Percentiles rank a stretch among this genome's conserved stretches.
Conservation (phyloP, 2,329 filamentous ascomycete genomes). For the Pestalotiopsis sp. region DNA sequence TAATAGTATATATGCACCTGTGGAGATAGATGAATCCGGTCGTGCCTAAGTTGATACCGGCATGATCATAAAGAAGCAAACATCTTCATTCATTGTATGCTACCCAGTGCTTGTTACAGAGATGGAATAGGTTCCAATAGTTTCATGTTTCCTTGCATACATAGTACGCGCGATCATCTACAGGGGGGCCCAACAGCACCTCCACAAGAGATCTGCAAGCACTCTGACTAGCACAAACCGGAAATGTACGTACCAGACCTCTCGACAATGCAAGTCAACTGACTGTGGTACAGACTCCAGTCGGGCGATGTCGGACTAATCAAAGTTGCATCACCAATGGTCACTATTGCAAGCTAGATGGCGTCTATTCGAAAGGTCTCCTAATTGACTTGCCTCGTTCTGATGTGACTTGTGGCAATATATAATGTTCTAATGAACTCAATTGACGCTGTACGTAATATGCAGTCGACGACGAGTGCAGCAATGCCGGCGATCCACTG, state of each 20-base stretch:
- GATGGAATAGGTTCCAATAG: neutral
- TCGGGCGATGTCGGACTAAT: constrained; percentile 12
- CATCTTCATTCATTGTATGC: neutral
- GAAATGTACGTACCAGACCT: neutral
- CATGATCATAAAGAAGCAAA: neutral
- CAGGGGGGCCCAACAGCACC: neutral
- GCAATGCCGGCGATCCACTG: too few relatives aligned
- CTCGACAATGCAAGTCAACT: neutral
- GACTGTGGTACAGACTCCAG: neutral
- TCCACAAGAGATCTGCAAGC: neutral
- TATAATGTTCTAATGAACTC: too few relatives aligned
- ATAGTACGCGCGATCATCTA: neutral
- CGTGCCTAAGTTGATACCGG: too few relatives aligned
- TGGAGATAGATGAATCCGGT: too few relatives aligned
- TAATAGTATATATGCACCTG: too few relatives aligned
- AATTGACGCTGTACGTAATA: too few relatives aligned
- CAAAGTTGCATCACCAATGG: neutral
- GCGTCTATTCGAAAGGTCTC: too few relatives aligned
- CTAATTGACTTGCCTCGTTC: too few relatives aligned
- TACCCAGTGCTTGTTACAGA: neutral
- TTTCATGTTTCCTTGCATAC: neutral
- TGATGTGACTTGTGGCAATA: too few relatives aligned
- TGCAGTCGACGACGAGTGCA: too few relatives aligned
- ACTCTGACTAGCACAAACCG: neutral
- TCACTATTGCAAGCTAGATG: neutral